Evolutionary conservation across 1,139 yeast species (phyloP).

Genomic region (Sporopachydermia cereana): DNA sequence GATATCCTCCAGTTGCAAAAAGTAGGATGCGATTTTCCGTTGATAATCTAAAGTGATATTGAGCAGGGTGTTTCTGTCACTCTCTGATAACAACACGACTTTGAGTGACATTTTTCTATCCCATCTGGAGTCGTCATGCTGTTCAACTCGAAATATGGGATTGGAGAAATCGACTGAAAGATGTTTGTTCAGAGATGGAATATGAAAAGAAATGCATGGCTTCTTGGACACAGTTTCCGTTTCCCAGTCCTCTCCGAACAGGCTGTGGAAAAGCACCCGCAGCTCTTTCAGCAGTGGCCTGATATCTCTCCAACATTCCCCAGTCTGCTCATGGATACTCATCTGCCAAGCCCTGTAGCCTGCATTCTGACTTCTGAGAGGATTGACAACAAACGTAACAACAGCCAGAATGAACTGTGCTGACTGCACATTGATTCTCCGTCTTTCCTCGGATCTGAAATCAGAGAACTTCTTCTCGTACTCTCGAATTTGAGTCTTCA

Average conservation of each 20-base stretch:
- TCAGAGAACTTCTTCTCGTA: conserved; percentile 9
- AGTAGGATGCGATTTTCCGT: neutral
- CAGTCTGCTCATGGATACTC: conserved; percentile 16
- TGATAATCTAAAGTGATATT: neutral
- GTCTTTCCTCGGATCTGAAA: conserved; percentile 12
- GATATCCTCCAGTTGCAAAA: neutral
- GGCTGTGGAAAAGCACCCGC: neutral
- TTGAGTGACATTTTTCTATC: neutral
- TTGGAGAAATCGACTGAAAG: neutral
- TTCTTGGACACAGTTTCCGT: neutral
- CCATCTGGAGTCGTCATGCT: neutral
- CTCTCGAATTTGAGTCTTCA: conserved; percentile 9
- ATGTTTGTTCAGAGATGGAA: neutral
- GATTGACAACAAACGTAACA: conserved; percentile 10
- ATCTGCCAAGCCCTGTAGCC: conserved; percentile 9
- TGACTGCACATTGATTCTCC: conserved; percentile 14
- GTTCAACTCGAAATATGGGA: neutral
- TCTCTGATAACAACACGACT: neutral
- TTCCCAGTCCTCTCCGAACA: neutral
- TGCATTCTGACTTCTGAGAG: neutral
- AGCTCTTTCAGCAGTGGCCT: neutral
- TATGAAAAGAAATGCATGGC: neutral
- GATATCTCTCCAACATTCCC: conserved; percentile 8
- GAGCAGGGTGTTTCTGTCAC: neutral
- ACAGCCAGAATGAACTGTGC: conserved; percentile 15